These are phyloP conservation scores for Yamadazyma conglobata DNA, from an alignment of 1,139 yeast species.

Conservation along the genomic window DNA sequence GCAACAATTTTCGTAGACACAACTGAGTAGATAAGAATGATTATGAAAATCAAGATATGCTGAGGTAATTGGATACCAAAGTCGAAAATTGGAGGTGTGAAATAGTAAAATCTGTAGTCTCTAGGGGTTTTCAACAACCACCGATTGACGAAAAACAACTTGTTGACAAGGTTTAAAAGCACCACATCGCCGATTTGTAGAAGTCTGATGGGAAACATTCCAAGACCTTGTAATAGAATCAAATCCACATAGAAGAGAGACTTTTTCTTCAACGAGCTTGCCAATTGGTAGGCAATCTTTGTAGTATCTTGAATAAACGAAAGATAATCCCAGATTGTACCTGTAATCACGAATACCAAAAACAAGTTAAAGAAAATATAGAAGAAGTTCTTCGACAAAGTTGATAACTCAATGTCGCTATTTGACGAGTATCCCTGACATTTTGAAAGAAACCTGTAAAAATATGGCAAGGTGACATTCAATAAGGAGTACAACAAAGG, in stretches of 20 bases:
- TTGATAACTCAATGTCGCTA: slow-evolving; percentile 72
- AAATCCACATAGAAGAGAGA: slow-evolving; percentile 75
- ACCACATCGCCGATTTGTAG: slow-evolving; percentile 51
- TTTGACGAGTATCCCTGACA: slow-evolving; percentile 71
- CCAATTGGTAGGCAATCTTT: slow-evolving; percentile 68
- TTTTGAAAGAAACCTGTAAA: slow-evolving; percentile 63
- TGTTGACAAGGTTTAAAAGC: slow-evolving; percentile 52
- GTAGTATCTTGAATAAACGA: slow-evolving; percentile 77
- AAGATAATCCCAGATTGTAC: slow-evolving; percentile 73
- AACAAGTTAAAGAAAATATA: slow-evolving; percentile 76
- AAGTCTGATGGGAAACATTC: slow-evolving; percentile 72
- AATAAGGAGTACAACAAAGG: slow-evolving; percentile 69
- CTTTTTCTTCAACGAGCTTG: slow-evolving; percentile 64
- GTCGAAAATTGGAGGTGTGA: slow-evolving; percentile 63
- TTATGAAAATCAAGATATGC: slow-evolving; percentile 59
- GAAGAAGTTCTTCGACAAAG: slow-evolving; percentile 74
- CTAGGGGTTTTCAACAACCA: slow-evolving; percentile 53
- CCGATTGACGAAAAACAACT: slow-evolving; percentile 51
- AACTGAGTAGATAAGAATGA: slow-evolving; percentile 61
- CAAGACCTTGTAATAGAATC: slow-evolving; percentile 67
- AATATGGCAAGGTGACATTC: slow-evolving; percentile 65
- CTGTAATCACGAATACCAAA: slow-evolving; percentile 74
- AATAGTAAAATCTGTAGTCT: slow-evolving; percentile 57
- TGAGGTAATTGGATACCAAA: slow-evolving; percentile 66
- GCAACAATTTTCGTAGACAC: slow-evolving; percentile 63